phyloP scores from a whole-genome alignment of 352 stramenopile species.

The Plasmopara halstedii region DNA sequence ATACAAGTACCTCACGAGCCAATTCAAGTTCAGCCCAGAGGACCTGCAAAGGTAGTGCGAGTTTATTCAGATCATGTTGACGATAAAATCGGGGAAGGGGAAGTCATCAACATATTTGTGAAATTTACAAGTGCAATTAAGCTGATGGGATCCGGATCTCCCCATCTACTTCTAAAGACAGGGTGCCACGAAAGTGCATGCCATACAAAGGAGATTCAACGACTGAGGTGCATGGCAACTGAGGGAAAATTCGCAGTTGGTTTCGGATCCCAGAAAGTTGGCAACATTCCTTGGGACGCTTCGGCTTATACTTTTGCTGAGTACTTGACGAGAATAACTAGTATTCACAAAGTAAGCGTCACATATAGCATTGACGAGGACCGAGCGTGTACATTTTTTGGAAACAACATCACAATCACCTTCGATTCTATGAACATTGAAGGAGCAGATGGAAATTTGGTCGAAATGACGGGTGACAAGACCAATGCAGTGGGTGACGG shows the following conservation, averaged over 20 bases:
- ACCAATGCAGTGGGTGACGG: constrained; percentile 42
- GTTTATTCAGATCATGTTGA: constrained; percentile 50
- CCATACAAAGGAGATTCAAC: constrained; percentile 52
- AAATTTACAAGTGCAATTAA: constrained; percentile 66
- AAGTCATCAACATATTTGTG: constrained; percentile 53
- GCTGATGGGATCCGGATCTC: constrained; percentile 30
- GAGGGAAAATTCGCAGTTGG: constrained; percentile 53
- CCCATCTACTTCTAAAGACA: constrained; percentile 42
- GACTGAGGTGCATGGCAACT: constrained; percentile 49
- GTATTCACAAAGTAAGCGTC: constrained; percentile 49
- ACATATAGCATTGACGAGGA: constrained; percentile 54
- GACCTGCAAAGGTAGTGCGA: constrained; percentile 50
- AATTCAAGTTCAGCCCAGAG: constrained; percentile 39
- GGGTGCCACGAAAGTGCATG: constrained; percentile 45
- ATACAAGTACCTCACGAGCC: constrained; percentile 56
- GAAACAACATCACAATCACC: constrained; percentile 72
- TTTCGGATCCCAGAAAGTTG: constrained; percentile 43
- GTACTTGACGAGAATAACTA: constrained; percentile 55
- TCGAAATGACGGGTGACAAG: constrained; percentile 43
- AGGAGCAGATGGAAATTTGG: constrained; percentile 54
- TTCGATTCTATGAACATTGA: constrained; percentile 72
- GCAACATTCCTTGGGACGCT: constrained; percentile 65
- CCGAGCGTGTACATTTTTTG: constrained; percentile 62
- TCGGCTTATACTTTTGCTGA: constrained; percentile 30
- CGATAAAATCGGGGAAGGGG: constrained; percentile 47